Percentiles rank a stretch among this genome's conserved stretches.
Evolutionary conservation across 352 stramenopile species (phyloP).

Genomic region (Aphanomyces stellatus): DNA sequence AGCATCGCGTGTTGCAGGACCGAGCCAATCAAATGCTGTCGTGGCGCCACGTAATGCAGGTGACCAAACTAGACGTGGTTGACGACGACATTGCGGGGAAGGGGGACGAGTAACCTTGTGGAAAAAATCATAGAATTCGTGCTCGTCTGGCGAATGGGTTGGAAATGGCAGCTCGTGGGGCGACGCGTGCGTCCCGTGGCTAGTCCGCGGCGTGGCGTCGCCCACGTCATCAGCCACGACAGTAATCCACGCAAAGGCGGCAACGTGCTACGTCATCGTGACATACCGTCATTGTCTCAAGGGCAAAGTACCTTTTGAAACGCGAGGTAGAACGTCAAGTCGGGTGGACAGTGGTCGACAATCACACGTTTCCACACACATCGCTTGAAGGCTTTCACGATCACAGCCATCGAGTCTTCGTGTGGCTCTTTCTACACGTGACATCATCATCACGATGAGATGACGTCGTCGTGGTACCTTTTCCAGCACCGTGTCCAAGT

Average conservation of each 20-base stretch:
- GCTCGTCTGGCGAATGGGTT: not conserved
- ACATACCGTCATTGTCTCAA: no score
- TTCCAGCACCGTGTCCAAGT: not conserved
- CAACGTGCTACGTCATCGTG: slow-evolving; percentile 6
- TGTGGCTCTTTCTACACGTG: not conserved
- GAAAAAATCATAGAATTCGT: slow-evolving; percentile 8
- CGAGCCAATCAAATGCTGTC: not conserved
- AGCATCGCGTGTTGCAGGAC: not conserved
- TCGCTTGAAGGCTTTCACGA: slow-evolving; percentile 9
- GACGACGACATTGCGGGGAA: not conserved
- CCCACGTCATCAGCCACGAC: not conserved
- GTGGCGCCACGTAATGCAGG: not conserved
- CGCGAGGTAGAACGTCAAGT: slow-evolving; percentile 10
- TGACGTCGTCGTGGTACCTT: not conserved
- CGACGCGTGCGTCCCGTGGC: not conserved
- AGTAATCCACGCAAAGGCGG: slow-evolving; percentile 7
- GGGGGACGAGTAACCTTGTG: not conserved
- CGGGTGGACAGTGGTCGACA: slow-evolving; percentile 7
- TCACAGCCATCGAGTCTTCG: not conserved
- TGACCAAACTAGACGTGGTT: slow-evolving; percentile 9
- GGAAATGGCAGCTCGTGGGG: not conserved
- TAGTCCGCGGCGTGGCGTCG: not conserved
- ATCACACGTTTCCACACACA: slow-evolving; percentile 9
- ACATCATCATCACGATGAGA: not conserved
- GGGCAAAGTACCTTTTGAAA: slow-evolving; percentile 1